phyloP scores from a whole-genome alignment of 768 basidiomycete genomes.

The Suillus hirtellus region DNA sequence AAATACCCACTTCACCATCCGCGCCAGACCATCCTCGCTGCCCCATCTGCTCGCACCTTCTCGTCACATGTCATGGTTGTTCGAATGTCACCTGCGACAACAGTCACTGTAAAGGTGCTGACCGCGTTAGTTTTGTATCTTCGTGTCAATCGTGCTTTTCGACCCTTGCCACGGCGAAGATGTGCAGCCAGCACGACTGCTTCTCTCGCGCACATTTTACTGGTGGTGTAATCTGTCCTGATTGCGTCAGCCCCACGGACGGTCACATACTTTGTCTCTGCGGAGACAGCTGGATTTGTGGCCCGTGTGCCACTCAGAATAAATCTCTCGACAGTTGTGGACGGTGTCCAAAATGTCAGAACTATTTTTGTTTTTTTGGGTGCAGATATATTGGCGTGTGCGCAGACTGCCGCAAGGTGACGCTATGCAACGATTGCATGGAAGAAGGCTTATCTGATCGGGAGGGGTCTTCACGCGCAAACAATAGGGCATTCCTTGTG shows the following conservation, averaged over 20 bases:
- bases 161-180: background rate
- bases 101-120: background rate
- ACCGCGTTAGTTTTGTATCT: background rate
- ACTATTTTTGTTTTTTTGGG: conserved; percentile 17
- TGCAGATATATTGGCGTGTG: conserved; percentile 29
- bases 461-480: background rate
- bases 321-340: background rate
- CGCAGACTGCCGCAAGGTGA: conserved; percentile 19
- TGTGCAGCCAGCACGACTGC: background rate
- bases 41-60: background rate
- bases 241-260: background rate
- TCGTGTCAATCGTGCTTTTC: background rate
- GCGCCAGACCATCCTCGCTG: background rate
- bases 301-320: background rate
- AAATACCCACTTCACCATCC: background rate
- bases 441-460: conserved; percentile 21
- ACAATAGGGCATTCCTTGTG: background rate
- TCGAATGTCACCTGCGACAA: background rate
- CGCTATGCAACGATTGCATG: conserved; percentile 26
- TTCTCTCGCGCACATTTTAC: background rate
- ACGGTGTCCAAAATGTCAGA: conserved; percentile 21
- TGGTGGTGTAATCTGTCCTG: background rate
- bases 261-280: background rate
- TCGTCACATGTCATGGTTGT: background rate
- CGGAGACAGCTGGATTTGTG: background rate